A percentile compares a stretch with the other conserved stretches of the same genome.
These are phyloP conservation scores for Murraya paniculata DNA, from an alignment of 345 rosid species.

Conservation along the genomic window DNA sequence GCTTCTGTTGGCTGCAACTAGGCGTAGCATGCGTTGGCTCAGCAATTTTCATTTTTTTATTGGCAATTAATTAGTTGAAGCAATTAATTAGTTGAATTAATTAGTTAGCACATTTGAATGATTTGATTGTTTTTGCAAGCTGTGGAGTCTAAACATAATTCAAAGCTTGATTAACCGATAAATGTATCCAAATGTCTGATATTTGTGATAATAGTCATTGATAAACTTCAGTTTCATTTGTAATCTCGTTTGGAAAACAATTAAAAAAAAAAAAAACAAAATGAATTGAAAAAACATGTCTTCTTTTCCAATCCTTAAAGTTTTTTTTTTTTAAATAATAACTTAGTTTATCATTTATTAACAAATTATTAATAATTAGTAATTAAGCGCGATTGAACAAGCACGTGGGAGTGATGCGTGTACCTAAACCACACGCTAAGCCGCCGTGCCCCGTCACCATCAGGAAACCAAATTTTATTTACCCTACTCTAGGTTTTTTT, in stretches of 20 bases:
- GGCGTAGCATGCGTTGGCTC: background rate
- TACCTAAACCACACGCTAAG: background rate
- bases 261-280: too few species aligned
- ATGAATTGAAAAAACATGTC: background rate
- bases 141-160: background rate
- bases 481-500: rapidly evolving
- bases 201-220: background rate
- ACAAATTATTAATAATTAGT: background rate
- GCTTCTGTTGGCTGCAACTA: conserved; percentile 29
- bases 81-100: background rate
- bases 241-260: background rate
- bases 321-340: too few species aligned
- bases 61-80: background rate
- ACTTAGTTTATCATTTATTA: too few species aligned
- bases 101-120: background rate
- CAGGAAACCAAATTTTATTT: too few species aligned
- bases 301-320: background rate
- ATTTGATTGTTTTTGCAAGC: background rate
- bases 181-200: background rate
- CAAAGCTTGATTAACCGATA: background rate
- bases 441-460: background rate
- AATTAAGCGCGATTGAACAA: background rate
- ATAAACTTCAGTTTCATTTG: background rate
- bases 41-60: background rate
- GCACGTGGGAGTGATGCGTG: background rate